These are phyloP conservation scores for Stereocaulon alpinum DNA, from an alignment of 495 filamentous ascomycete species.

Conservation along the genomic window DNA sequence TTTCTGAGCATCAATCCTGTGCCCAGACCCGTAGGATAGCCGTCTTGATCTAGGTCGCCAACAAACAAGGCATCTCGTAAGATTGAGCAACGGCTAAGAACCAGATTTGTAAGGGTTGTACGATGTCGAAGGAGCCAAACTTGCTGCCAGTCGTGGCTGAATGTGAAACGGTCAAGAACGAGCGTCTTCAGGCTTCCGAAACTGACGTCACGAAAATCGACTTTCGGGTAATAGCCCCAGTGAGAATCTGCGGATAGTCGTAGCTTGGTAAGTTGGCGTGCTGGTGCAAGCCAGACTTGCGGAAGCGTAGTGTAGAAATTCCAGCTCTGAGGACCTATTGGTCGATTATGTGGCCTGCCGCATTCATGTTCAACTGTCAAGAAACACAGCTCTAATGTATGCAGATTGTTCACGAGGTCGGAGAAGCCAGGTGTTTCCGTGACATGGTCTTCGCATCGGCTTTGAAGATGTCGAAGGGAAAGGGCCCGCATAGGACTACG, in stretches of 20 bases:
- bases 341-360: not conserved
- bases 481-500: too few species aligned
- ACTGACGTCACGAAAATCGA: too few species aligned
- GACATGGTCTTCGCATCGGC: too few species aligned
- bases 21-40: not conserved
- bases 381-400: too few species aligned
- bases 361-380: too few species aligned
- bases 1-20: too few species aligned
- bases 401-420: too few species aligned
- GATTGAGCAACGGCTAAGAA: not conserved
- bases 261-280: not conserved
- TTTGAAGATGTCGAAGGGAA: too few species aligned
- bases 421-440: too few species aligned
- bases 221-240: too few species aligned
- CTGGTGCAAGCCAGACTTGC: not conserved
- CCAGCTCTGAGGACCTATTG: not conserved
- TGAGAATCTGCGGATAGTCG: not conserved
- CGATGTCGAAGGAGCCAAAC: not conserved
- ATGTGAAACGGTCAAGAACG: too few species aligned
- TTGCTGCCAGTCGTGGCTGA: not conserved
- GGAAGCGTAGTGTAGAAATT: not conserved
- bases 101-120: not conserved
- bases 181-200: too few species aligned
- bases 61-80: not conserved
- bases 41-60: not conserved